Evolutionary conservation across 768 basidiomycete species (phyloP), one percentile per base, ranked within the genome.

Genomic region (Tricholomella constricta): DNA sequence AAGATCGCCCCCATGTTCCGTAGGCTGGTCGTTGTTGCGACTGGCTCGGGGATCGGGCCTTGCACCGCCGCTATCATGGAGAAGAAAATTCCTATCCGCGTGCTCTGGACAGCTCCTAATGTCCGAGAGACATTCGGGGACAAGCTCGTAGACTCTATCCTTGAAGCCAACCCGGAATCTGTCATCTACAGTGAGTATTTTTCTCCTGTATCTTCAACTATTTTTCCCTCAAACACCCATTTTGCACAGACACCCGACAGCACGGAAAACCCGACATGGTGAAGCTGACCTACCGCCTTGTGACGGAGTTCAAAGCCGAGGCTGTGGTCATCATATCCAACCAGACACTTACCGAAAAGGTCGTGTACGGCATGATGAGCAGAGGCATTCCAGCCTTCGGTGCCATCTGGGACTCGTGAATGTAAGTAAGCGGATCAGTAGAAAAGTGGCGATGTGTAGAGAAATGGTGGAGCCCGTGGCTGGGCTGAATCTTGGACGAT

Each of bases 21-120:
- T 25, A 75, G 81, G 25, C 60, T 83, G 4, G 75, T 84, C 6
- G 70, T 84, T 43, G 82, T 85, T 23, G 82, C 83, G 6, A 85
- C 83, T 17, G 83, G 74, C 23, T 77, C 73, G 15, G 81, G 81
- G 38, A 84, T 85, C 54, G 84, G 82, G 2, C 83, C 83, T n/a
- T 83, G 81, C 60, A 77, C 80, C 2, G 79, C 81, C 0, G 75
- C 74, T 47, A 78, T 85, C 51, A 62, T 84, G 48, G 82, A 77
- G 49, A 68, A 74, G 57, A 68, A 73, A 22, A 69, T 81, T 7
- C 81, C 82, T 4, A 80, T 80, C 43, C 73, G 77, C 15, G 72
- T 84, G 26, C 72, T 86, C n/a, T 84, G 83, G 83, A 83, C 82
- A 0, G 78, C 82, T 14, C 83, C 82, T 2, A 77, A 82, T 56